Conservation (phyloP, 2,329 filamentous ascomycete genomes). For the Aspergillus viridinutans region DNA sequence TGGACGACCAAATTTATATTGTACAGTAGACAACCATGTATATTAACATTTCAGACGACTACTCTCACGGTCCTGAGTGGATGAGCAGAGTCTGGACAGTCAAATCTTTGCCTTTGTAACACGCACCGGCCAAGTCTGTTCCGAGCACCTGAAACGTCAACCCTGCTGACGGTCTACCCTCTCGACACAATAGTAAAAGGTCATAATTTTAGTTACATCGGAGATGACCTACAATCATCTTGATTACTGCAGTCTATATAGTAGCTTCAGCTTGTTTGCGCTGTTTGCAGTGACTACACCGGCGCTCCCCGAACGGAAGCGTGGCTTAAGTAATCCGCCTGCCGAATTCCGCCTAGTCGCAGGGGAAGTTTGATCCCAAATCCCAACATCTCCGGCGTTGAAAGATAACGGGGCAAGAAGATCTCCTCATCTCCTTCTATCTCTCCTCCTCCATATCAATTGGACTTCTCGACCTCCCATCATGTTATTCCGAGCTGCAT, state of each 20-base stretch:
- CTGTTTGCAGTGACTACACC: constrained; percentile 31
- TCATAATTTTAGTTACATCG: no score
- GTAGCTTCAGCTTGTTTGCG: constrained; percentile 16
- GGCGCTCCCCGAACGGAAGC: constrained; percentile 20
- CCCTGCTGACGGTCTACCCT: no score
- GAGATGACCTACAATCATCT: not conserved
- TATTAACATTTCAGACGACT: not conserved
- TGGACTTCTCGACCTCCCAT: constrained; percentile 28
- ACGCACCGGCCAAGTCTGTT: no score
- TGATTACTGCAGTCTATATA: no score
- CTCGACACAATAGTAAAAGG: no score
- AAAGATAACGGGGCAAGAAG: constrained; percentile 24
- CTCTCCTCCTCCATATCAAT: constrained; percentile 23
- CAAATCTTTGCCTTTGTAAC: no score
- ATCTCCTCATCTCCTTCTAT: constrained; percentile 15
- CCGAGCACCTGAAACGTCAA: no score
- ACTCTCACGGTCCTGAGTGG: no score
- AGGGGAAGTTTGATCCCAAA: constrained; percentile 25
- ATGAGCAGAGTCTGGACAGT: no score
- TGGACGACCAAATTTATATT: not conserved
- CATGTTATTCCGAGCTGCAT: constrained; percentile 70
- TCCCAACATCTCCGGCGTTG: constrained; percentile 31
- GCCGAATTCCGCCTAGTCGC: constrained; percentile 24
- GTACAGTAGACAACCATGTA: constrained; percentile 4
- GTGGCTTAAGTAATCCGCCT: constrained; percentile 17